phyloP scores from a whole-genome alignment of 73 alveolate genomes.

The Paramecium biaurelia region DNA sequence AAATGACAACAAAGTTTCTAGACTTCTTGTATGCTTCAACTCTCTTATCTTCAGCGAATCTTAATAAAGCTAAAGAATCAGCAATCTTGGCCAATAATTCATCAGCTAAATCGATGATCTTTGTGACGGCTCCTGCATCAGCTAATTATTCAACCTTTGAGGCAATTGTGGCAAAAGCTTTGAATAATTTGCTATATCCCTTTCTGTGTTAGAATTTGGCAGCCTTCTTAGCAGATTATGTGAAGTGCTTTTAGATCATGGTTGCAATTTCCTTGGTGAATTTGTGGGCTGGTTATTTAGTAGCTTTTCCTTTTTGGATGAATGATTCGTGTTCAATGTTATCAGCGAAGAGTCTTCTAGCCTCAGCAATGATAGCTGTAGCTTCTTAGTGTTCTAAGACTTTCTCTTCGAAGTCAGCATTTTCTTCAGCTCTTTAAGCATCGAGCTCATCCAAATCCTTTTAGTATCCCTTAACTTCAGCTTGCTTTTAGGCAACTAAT shows the following conservation, averaged over 20 bases:
- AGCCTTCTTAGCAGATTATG: constrained; percentile 26
- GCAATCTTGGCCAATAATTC: constrained; percentile 42
- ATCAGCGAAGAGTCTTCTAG: constrained; percentile 54
- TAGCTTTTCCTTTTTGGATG: constrained; percentile 47
- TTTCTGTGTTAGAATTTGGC: constrained; percentile 52
- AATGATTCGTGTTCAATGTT: constrained; percentile 40
- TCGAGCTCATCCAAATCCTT: constrained; percentile 40
- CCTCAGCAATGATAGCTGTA: constrained; percentile 54
- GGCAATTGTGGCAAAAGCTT: constrained; percentile 53
- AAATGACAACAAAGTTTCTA: constrained; percentile 31
- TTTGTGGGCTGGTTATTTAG: not conserved
- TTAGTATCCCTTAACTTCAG: constrained; percentile 57
- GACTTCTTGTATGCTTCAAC: constrained; percentile 49
- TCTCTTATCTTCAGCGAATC: constrained; percentile 60
- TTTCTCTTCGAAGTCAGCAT: constrained; percentile 47
- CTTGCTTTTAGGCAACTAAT: not conserved
- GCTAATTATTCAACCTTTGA: constrained; percentile 52
- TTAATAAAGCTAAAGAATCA: constrained; percentile 18
- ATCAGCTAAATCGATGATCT: constrained; percentile 41
- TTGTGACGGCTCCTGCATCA: constrained; percentile 55
- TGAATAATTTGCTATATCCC: constrained; percentile 56
- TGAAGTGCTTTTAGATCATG: constrained; percentile 56
- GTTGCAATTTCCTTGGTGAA: constrained; percentile 45
- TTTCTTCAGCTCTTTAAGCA: constrained; percentile 49
- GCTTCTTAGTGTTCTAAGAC: constrained; percentile 55